Conservation (phyloP, 2,329 filamentous ascomycete species). For the Corniculantispora saksenae region DNA sequence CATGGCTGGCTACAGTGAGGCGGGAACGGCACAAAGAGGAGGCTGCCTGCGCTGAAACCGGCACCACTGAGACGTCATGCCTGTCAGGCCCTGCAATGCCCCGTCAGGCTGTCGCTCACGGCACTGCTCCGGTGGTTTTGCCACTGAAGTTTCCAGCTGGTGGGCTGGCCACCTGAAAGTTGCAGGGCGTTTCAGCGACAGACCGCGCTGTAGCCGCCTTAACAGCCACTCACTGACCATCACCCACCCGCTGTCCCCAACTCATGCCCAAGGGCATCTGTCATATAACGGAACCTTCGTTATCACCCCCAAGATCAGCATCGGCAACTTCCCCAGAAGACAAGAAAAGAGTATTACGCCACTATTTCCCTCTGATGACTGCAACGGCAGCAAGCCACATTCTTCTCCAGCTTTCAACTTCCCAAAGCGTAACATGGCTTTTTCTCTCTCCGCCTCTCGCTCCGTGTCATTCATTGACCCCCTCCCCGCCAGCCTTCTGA, state of each 20-base stretch:
- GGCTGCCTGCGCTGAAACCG: neutral
- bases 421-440: neutral
- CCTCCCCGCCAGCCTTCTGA: neutral
- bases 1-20: too few species aligned
- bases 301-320: neutral
- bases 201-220: neutral
- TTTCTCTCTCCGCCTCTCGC: too few species aligned
- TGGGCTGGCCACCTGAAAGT: neutral
- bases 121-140: neutral
- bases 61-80: neutral
- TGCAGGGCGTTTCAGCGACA: neutral
- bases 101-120: neutral
- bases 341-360: neutral
- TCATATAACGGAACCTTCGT: neutral
- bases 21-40: neutral
- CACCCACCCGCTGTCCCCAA: too few species aligned
- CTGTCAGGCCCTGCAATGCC: too few species aligned
- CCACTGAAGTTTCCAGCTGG: neutral
- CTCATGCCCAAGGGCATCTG: too few species aligned
- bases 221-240: neutral
- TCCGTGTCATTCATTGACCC: neutral
- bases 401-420: neutral
- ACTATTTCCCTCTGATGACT: neutral
- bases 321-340: neutral
- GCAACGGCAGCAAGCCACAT: neutral